Percentiles rank a stretch among this genome's conserved stretches.
phyloP scores from a whole-genome alignment of 768 basidiomycete species.

The Terana coerulea region DNA sequence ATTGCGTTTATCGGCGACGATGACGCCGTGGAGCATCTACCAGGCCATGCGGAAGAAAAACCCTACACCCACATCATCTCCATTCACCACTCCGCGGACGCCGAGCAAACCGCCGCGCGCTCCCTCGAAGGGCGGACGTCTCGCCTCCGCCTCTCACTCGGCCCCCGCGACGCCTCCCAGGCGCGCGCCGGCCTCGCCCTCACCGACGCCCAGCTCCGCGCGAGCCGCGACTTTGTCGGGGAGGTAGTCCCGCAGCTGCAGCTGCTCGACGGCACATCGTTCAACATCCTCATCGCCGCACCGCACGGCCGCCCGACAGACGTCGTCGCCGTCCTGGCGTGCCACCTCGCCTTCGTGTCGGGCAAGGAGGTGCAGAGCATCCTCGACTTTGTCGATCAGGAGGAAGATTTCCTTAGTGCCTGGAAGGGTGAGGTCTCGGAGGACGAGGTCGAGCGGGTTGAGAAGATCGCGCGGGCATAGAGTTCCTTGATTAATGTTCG shows the following conservation, averaged over 20 bases:
- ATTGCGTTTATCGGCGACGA: constrained; percentile 18
- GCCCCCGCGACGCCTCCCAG: constrained; percentile 4
- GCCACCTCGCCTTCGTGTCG: constrained; percentile 27
- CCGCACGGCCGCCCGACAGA: constrained; percentile 29
- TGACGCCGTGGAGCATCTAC: neutral
- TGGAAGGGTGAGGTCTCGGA: constrained; percentile 30
- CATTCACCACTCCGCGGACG: constrained; percentile 12
- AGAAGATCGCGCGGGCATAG: constrained; percentile 24
- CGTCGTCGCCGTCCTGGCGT: constrained; percentile 24
- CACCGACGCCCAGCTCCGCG: constrained; percentile 32
- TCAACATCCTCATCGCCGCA: constrained; percentile 26
- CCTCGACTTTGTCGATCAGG: constrained; percentile 22
- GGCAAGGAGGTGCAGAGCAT: constrained; percentile 19
- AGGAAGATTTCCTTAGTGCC: constrained; percentile 21
- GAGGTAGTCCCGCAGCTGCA: constrained; percentile 33
- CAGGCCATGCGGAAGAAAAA: constrained; percentile 8
- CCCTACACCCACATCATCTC: constrained; percentile 26
- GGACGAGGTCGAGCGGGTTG: constrained; percentile 23
- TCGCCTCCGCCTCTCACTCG: constrained; percentile 20
- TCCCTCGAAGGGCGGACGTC: constrained; percentile 5
- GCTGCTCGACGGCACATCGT: neutral
- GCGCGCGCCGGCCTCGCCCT: constrained; percentile 23
- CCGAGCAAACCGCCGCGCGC: neutral
- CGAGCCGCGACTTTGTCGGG: constrained; percentile 41
- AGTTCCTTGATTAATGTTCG: too few species aligned